Evolutionary conservation across 768 basidiomycete genomes (phyloP), one percentile per base, ranked within the genome.

Genomic region (Boletales sp.): DNA sequence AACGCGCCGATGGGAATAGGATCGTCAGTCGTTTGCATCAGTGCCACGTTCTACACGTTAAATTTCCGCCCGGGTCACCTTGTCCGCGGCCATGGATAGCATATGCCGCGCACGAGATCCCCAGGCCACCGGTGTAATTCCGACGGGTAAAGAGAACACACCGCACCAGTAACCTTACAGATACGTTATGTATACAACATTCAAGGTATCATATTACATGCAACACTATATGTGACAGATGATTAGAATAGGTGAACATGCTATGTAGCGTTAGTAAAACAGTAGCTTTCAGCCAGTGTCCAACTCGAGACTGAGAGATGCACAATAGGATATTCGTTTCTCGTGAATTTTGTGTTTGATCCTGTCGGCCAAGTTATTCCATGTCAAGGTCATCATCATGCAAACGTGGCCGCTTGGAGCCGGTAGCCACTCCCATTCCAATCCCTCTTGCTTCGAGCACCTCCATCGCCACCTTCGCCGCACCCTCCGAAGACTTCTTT

Each of bases 401-500:
- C 53, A 77, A 67, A 58, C 81, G 79, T 57, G 74, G 77, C 55
- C 69, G 69, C 56, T 68, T 68, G 54, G 69, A 63, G 53, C 69
- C 45, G 21, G 67, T 58, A 37, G 57, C 66, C 53, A 76, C 64
- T 38, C 76, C 79, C 69, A 78, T 70, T 31, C 76, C 75, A 52
- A 90, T 83, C 34, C 90, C 90, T 63, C 87, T 78, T 45, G 88
- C 82, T 68, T 88, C 85, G 42, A 91, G 72, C n/a, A 87, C 86
- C 67, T 90, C 85, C 69, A 87, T 78, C 4, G 89, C 87, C 53
- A 86, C 84, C 65, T 76, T 79, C 54, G 82, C 85, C 31, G 86
- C 81, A 36, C 71, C 83, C 55, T 89, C 89, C 38, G 86, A 79
- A 34, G 81, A 71, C 67, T 81, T 84, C 74, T 86, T 91, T 44